Percentiles rank a stretch among this genome's conserved stretches.
These are phyloP conservation scores for Globisporangium rhizosaccharum DNA, from an alignment of 352 stramenopile genomes.

Conservation along the genomic window DNA sequence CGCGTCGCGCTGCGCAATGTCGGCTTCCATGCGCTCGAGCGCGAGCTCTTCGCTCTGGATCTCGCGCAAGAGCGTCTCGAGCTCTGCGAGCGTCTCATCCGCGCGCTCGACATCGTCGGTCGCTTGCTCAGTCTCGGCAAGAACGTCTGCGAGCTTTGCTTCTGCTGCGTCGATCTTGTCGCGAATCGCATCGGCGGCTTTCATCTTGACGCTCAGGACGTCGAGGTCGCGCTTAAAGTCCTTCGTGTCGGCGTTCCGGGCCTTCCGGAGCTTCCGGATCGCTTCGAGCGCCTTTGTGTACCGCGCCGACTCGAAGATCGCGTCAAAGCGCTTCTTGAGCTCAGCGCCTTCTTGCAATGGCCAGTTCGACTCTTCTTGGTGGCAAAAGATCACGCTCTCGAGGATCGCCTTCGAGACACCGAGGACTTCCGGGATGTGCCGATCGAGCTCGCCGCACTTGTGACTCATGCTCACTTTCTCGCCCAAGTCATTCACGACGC, in stretches of 20 bases:
- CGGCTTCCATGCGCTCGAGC: conserved; percentile 28
- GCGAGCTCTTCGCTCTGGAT: conserved; percentile 27
- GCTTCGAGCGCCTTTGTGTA: conserved; percentile 98
- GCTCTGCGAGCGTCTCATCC: conserved; percentile 47
- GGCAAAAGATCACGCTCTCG: conserved; percentile 99
- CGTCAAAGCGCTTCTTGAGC: conserved; percentile 99
- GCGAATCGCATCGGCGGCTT: conserved; percentile 40
- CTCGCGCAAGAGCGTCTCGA: conserved; percentile 41
- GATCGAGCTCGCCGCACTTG: conserved; percentile 95
- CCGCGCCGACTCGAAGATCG: conserved; percentile 98
- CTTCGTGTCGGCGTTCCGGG: conserved; percentile 69
- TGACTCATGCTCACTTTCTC: conserved; percentile 91
- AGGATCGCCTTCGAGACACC: conserved; percentile 97
- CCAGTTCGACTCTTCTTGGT: conserved; percentile 98
- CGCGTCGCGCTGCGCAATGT: conserved; percentile 35
- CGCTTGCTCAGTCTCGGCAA: conserved; percentile 28
- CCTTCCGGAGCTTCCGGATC: conserved; percentile 93
- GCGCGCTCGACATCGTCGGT: conserved; percentile 34
- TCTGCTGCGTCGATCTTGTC: conserved; percentile 48
- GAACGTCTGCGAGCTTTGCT: conserved; percentile 33
- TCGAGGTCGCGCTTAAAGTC: conserved; percentile 94
- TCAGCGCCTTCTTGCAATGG: conserved; percentile 93
- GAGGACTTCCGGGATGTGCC: conserved; percentile 92
- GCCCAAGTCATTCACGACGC: conserved; percentile 86
- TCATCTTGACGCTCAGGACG: conserved; percentile 85